Evolutionary conservation across 257 asterid species (phyloP), one percentile per base, ranked within the genome.

Genomic region (Plectranthus barbatus): DNA sequence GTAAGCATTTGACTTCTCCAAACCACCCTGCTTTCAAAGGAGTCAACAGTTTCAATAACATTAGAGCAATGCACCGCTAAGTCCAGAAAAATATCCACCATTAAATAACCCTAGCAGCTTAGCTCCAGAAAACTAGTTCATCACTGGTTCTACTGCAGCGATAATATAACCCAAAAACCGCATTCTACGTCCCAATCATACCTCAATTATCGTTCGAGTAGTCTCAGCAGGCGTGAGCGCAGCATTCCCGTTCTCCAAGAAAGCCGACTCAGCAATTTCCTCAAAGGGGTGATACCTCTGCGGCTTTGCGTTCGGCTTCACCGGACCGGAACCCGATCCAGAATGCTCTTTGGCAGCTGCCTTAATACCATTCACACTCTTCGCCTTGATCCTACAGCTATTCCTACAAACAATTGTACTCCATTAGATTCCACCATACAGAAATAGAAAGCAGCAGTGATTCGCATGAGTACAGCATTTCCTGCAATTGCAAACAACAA

Each of bases 251-350:
- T 62, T 66, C 63, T 55, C 87, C 71, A 77, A 31, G 57, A 79
- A 58, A 54, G 77, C 88, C 18, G 92, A 70, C 14, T 87, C 93
- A 21, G 81, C 68, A 82, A 93, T 79, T 19, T 93, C 99, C 85
- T 93, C 99, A 59, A 53, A 93, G 7, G 97, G 99, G 78, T 93
- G 99, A 72, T 90, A 93, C 77, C 95, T 83, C 83, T 84, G 92
- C 15, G 97, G 91, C 87, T 92, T 92, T 7, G 88, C 85, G 67
- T 82, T 86, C 78, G 69, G 97, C 80, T 83, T 85, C 70, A 83
- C 76, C 4, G 86, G 87, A 54, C 85, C 99, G 6, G 87, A 84
- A 70, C 75, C 80, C 9, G 96, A 77, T 68, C 84, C 69, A 5
- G 86, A 61, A 64, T 73, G 77, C 56, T 77, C 87, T 39, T 78